A percentile compares a stretch with the other conserved stretches of the same genome.
phyloP scores from a whole-genome alignment of 441 rosid genomes.

The Arabidopsis hybrid region DNA sequence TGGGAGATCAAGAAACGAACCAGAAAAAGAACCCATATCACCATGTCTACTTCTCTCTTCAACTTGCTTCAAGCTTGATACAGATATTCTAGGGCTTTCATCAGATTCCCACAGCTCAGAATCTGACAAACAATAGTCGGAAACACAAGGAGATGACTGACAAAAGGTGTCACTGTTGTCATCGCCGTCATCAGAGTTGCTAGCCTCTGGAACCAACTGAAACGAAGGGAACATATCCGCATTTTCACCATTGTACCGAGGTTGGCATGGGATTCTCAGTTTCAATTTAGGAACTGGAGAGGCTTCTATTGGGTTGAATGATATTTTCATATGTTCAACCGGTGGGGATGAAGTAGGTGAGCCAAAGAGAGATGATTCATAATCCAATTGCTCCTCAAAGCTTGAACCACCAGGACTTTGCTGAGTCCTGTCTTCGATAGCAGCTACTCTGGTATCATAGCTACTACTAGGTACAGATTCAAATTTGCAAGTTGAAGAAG shows the following conservation, averaged over 20 bases:
- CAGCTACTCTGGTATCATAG: conserved; percentile 38
- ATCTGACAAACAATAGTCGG: conserved; percentile 77
- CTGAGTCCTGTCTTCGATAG: conserved; percentile 45
- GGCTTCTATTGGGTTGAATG: conserved; percentile 70
- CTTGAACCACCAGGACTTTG: conserved; percentile 46
- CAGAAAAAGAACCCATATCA: conserved; percentile 49
- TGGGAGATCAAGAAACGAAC: conserved; percentile 59
- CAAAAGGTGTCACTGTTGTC: conserved; percentile 86
- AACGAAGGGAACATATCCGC: conserved; percentile 77
- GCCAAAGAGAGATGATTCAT: conserved; percentile 50
- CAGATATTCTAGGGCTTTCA: conserved; percentile 53
- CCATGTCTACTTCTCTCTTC: conserved; percentile 30
- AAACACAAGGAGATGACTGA: conserved; percentile 77
- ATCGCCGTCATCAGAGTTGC: conserved; percentile 47
- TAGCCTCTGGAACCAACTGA: conserved; percentile 82
- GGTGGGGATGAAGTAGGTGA: conserved; percentile 85
- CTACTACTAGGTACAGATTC: conserved; percentile 54
- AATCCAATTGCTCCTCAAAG: conserved; percentile 33
- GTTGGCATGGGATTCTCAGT: conserved; percentile 72
- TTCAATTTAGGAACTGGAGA: conserved; percentile 66
- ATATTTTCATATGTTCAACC: conserved; percentile 86
- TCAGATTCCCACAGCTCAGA: conserved; percentile 94
- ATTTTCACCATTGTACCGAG: conserved; percentile 47
- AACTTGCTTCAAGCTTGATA: conserved; percentile 43
- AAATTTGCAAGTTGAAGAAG: conserved; percentile 54